Evolutionary conservation across 306 rosid species (phyloP).

Genomic region (Prunus kanzakura): DNA sequence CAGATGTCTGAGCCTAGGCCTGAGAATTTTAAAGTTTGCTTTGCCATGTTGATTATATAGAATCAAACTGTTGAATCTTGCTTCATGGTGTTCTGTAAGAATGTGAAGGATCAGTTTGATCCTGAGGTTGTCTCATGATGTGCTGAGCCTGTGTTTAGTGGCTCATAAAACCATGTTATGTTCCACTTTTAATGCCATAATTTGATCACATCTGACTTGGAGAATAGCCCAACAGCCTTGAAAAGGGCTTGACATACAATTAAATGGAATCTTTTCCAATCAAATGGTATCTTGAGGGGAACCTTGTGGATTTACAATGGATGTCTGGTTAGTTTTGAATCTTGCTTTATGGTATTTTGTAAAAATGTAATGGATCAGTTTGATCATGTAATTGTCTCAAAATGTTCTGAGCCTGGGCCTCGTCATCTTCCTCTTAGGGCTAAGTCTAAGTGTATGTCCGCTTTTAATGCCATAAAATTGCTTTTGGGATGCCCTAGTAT

Average conservation of each 20-base stretch:
- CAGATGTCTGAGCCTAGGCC: background rate
- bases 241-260: background rate
- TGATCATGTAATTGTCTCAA: background rate
- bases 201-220: background rate
- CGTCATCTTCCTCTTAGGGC: background rate
- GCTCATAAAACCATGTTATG: background rate
- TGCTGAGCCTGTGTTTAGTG: background rate
- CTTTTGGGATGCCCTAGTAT: background rate
- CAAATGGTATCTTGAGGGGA: background rate
- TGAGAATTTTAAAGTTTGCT: background rate
- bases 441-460: background rate
- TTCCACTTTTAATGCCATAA: background rate
- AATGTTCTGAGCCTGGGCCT: background rate
- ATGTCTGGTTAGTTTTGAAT: slow-evolving; percentile 23
- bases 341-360: background rate
- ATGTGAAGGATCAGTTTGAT: background rate
- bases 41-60: too few relatives aligned
- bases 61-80: background rate
- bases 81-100: background rate
- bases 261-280: background rate
- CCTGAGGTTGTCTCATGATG: background rate
- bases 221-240: background rate
- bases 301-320: slow-evolving; percentile 59
- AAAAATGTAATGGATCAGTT: background rate
- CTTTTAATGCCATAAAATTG: background rate